Evolutionary conservation across 164 flowering plant species (phyloP).

Genomic region (Brasenia schreberi): DNA sequence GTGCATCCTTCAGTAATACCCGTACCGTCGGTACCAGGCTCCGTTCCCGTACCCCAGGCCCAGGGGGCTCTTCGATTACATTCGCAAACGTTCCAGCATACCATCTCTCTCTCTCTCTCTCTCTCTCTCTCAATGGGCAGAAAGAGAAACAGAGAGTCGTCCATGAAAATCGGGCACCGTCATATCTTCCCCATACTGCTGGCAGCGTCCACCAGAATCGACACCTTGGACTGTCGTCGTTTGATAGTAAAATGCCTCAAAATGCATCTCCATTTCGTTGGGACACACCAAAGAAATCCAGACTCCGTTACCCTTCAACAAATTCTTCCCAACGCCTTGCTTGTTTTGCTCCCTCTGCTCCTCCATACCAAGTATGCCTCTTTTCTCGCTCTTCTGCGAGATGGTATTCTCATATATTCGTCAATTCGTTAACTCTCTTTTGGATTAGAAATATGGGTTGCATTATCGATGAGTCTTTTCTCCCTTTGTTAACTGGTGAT

Average conservation of each 20-base stretch:
- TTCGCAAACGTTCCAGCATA: no score
- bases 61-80: no score
- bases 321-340: conserved; percentile 12
- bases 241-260: conserved; percentile 1
- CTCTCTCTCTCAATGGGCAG: neutral
- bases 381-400: neutral
- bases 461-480: no score
- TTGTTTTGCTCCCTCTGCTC: conserved; percentile 30
- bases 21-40: no score
- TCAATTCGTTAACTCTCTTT: no score
- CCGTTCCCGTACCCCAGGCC: no score
- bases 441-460: no score
- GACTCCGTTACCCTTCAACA: neutral
- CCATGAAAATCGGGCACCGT: neutral
- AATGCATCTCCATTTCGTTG: conserved; percentile 7
- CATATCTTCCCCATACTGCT: conserved; percentile 22
- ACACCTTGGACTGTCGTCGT: neutral
- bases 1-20: no score
- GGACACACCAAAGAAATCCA: neutral
- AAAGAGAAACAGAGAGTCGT: neutral
- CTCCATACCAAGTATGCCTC: conserved; percentile 23
- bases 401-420: no score
- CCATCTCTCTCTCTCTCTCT: neutral
- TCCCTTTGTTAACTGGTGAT: no score
- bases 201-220: conserved; percentile 20